Base-by-base conservation (phyloP, 352 stramenopile species). In the Pythium brachiatum region DNA sequence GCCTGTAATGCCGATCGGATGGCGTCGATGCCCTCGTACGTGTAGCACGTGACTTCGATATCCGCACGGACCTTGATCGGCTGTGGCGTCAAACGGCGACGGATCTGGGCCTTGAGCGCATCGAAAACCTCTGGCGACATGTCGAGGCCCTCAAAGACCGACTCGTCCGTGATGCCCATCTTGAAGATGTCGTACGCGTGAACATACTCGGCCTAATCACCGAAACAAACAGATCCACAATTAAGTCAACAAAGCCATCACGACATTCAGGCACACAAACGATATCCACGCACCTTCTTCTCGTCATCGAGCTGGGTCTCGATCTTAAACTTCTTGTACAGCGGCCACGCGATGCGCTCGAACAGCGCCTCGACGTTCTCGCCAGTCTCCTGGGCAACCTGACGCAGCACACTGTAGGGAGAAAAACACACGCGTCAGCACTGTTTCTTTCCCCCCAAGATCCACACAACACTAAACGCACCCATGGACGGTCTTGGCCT, bases 131-230 rank as follows among this genome's bases (percentile, higher is more conserved):
- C 88, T 12, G 72, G 67, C 44, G 84, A 79, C 25, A 99, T 84
- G 41, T 99, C 92, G 26, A 99, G 81, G 1, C 59, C 81, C n/a
- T 93, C 85, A 63, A 96, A 96, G 7, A 96, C 86, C 29, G 78
- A 48, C 56, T 89, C 73, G 59, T 97, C 92, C 41, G 84, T 96
- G 69, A 99, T 98, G 60, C 89, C 84, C 83, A 92, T 94, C 76
- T 99, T 99, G 86, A 99, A 99, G 27, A 98, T 96, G 79, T 99
- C 97, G 82, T 98, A 99, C 29, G 96, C 97, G 79, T 99, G 97
- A 47, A 98, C 86, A 77, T 99, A 99, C 72, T 94, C 86, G 57
- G 82, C 60, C 75, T 88, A 74, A 21, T 53, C 13, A 23, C 13
- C 23, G 39, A 15, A 47, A 1, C 15, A 23, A 36, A 47, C 8